Percentiles rank a stretch among this genome's conserved stretches.
phyloP scores from a whole-genome alignment of 108 stramenopile genomes.

The Nannochloropsis gaditana region DNA sequence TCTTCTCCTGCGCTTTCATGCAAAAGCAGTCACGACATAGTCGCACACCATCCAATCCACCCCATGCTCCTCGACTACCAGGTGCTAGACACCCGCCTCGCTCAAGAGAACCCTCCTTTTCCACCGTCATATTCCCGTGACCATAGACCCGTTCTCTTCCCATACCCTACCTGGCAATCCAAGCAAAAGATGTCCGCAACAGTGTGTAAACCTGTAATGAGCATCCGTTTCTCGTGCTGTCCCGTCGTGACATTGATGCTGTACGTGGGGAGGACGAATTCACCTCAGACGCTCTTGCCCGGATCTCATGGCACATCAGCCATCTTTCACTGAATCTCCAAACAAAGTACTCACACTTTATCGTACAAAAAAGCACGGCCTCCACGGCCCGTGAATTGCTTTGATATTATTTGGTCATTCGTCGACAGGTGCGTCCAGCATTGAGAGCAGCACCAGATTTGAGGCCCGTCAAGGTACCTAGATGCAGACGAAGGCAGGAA shows the following conservation, averaged over 20 bases:
- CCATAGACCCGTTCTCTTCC: neutral
- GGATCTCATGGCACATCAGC: neutral
- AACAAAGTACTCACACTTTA: neutral
- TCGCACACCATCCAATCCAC: neutral
- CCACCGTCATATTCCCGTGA: no score
- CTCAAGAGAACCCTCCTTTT: no score
- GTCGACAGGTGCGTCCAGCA: constrained; percentile 13
- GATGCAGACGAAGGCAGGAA: neutral
- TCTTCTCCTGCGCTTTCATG: neutral
- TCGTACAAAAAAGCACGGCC: constrained; percentile 19
- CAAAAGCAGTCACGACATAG: neutral
- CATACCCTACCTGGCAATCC: constrained; percentile 13
- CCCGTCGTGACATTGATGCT: constrained; percentile 22
- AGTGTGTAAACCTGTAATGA: constrained; percentile 22
- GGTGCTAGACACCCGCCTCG: no score
- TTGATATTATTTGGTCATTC: neutral
- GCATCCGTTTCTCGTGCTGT: constrained; percentile 12
- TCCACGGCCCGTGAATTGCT: constrained; percentile 15
- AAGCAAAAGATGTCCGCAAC: constrained; percentile 25
- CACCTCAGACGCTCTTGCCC: neutral
- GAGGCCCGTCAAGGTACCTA: constrained; percentile 10
- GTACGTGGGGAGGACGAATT: neutral
- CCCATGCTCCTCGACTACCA: neutral
- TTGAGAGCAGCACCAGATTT: neutral
- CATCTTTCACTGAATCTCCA: neutral